Conservation (phyloP, 2,329 filamentous ascomycete species). For the Phialemonium atrogriseum region DNA sequence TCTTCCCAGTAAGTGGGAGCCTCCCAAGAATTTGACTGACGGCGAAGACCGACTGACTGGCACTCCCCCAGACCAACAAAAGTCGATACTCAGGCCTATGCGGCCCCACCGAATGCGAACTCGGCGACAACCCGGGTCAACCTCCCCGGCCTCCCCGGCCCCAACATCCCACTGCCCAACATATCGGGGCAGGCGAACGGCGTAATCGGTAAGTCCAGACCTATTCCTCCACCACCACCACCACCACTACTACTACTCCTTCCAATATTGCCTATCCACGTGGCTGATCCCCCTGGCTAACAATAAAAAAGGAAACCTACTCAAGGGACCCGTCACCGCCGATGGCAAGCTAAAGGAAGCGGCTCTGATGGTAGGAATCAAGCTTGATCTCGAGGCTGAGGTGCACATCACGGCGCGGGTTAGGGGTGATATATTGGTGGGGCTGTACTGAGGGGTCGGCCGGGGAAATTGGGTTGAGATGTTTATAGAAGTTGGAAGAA, state of each 20-base stretch:
- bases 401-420: conserved; percentile 53
- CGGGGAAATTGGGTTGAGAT: too few species aligned
- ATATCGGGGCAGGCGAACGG: conserved; percentile 26
- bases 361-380: conserved; percentile 52
- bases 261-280: too few species aligned
- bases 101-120: too few species aligned
- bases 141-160: conserved; percentile 15
- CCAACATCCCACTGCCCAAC: conserved; percentile 25
- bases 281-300: not conserved
- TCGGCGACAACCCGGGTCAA: too few species aligned
- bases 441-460: too few species aligned
- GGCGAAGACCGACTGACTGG: too few species aligned
- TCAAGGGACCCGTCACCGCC: conserved; percentile 48
- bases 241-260: too few species aligned
- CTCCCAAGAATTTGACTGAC: too few species aligned
- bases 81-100: too few species aligned
- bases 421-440: conserved; percentile 52
- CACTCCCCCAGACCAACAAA: too few species aligned
- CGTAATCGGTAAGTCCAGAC: conserved; percentile 19
- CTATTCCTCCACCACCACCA: not conserved
- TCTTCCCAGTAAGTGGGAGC: too few species aligned
- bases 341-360: conserved; percentile 49
- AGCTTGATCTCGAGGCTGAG: conserved; percentile 55
- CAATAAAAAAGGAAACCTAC: conserved; percentile 47
- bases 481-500: too few species aligned